These are phyloP conservation scores for Aspergillus nidulans DNA, from an alignment of 495 filamentous ascomycete species.

Conservation along the genomic window DNA sequence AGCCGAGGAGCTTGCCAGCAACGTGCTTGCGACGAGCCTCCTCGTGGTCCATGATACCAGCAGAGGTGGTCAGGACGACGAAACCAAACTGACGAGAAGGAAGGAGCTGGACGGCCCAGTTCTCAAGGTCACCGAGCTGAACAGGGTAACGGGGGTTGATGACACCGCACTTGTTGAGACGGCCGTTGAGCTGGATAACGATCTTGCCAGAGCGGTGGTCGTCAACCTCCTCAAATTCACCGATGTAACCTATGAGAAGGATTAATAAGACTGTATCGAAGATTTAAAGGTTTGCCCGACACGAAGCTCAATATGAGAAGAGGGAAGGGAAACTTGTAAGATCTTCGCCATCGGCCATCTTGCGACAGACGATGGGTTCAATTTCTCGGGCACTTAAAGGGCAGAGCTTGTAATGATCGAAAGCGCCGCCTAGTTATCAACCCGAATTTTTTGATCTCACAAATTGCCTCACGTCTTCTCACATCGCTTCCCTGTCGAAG, in stretches of 20 bases:
- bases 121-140: slow-evolving; percentile 93
- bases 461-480: neutral
- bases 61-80: slow-evolving; percentile 96
- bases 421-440: slow-evolving; percentile 99
- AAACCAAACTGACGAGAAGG: slow-evolving; percentile 99
- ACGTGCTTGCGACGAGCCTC: slow-evolving; percentile 98
- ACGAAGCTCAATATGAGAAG: slow-evolving; percentile 23
- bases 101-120: slow-evolving; percentile 97
- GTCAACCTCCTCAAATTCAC: slow-evolving; percentile 99
- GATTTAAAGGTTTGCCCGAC: slow-evolving; percentile 23
- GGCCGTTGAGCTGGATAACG: slow-evolving; percentile 89
- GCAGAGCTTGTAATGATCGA: slow-evolving; percentile 77
- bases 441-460: slow-evolving; percentile 54
- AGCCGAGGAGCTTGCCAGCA: slow-evolving; percentile 91
- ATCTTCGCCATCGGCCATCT: slow-evolving; percentile 56
- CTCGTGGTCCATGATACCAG: slow-evolving; percentile 99
- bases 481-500: neutral
- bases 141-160: slow-evolving; percentile 99
- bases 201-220: slow-evolving; percentile 99
- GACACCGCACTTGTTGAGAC: slow-evolving; percentile 98
- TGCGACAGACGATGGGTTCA: slow-evolving; percentile 25
- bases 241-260: slow-evolving; percentile 87
- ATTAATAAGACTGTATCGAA: slow-evolving; percentile 19
- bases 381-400: slow-evolving; percentile 99
- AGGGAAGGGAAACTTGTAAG: slow-evolving; percentile 76